Evolutionary conservation across 441 rosid genomes (phyloP).

Genomic region (Euphorbia corollata): DNA sequence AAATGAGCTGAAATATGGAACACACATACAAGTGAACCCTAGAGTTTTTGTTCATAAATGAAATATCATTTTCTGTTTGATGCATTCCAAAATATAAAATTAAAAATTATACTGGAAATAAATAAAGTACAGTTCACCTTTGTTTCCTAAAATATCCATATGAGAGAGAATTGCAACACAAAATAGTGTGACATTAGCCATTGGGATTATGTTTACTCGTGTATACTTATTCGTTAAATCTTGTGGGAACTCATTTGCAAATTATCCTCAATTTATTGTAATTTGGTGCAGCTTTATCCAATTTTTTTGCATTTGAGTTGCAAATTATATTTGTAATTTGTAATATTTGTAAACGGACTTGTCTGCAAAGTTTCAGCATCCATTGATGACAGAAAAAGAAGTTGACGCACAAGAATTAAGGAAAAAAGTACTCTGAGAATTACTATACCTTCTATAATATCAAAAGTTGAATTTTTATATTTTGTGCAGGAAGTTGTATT

Average conservation of each 20-base stretch:
- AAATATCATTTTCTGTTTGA: not conserved
- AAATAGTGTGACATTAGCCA: no score
- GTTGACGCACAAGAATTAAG: not conserved
- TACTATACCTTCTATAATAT: not conserved
- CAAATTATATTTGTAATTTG: not conserved
- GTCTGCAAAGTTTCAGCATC: not conserved
- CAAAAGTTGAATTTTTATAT: conserved; percentile 14
- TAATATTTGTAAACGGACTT: not conserved
- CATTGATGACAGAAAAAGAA: not conserved
- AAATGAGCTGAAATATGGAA: not conserved
- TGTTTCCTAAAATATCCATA: not conserved
- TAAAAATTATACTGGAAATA: not conserved
- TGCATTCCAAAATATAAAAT: not conserved
- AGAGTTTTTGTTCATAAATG: not conserved
- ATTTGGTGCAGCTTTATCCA: not conserved
- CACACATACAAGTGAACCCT: not conserved
- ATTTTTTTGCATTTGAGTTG: not conserved
- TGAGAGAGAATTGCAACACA: not conserved
- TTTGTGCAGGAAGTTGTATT: conserved; percentile 36
- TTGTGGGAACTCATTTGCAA: not conserved
- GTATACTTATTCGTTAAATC: not conserved
- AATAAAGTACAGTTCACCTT: not conserved
- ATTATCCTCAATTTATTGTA: no score
- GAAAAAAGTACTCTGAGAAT: not conserved
- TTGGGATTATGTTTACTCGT: no score